A percentile compares a stretch with the other conserved stretches of the same genome.
Evolutionary conservation across 2,329 filamentous ascomycete genomes (phyloP).

Genomic region (Helminthosporium solani): DNA sequence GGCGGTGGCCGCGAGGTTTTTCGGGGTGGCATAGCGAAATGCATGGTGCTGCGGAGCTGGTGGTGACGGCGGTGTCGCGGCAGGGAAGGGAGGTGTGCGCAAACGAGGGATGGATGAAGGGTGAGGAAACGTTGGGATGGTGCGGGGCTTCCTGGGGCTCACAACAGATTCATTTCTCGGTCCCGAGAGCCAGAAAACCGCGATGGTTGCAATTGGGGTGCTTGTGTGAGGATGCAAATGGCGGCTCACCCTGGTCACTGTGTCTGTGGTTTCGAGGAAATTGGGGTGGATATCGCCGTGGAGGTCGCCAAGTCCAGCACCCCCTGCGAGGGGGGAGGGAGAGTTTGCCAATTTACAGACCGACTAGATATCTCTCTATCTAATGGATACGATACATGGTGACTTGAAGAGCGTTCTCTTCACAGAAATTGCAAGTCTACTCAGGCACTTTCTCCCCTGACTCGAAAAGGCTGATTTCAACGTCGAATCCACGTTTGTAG

Average conservation of each 20-base stretch:
- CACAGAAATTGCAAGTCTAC: slow-evolving; percentile 58
- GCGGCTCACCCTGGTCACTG: too few species aligned
- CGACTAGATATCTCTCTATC: too few species aligned
- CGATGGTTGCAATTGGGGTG: background rate
- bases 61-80: too few species aligned
- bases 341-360: slow-evolving; percentile 68
- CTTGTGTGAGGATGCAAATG: too few species aligned
- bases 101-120: slow-evolving; percentile 29
- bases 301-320: background rate
- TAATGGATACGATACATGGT: too few species aligned
- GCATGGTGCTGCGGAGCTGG: slow-evolving; percentile 58
- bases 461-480: slow-evolving; percentile 50
- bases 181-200: background rate
- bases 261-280: background rate
- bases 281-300: background rate
- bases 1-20: slow-evolving; percentile 76
- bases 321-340: too few species aligned
- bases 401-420: slow-evolving; percentile 74
- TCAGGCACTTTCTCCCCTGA: slow-evolving; percentile 56
- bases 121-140: slow-evolving; percentile 5
- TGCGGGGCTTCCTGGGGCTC: background rate
- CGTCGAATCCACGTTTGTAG: slow-evolving; percentile 56
- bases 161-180: slow-evolving; percentile 16
- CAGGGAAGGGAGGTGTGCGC: slow-evolving; percentile 4
- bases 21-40: slow-evolving; percentile 84